Base-by-base conservation (phyloP, 257 asterid genomes). In the Gynochthodes officinalis region DNA sequence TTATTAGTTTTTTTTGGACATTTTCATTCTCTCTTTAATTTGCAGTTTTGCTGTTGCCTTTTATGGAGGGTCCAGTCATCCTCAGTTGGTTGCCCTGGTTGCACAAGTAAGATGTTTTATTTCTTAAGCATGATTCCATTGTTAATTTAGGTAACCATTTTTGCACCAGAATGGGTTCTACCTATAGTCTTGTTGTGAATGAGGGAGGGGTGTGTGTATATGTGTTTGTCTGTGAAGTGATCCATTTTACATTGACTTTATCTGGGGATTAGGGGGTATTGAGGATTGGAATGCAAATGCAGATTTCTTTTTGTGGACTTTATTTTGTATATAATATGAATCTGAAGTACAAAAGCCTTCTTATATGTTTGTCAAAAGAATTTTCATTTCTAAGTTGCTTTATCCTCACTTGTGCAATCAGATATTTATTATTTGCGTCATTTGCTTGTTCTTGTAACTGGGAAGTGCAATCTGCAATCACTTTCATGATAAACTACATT, bases 1-100 rank as follows among this genome's bases (percentile, higher is more conserved):
- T 48, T 5, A 49, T 30, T 6, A 39, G n/a, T n/a, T 50, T 44
- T 11, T 33, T 14, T 21, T n/a, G 19, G 44, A 67, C 44, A 10
- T 49, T 30, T 0, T 68, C 21, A 12, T 40, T 73, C 65, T 66
- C 70, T 70, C 75, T 77, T 71, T 68, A 33, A 64, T 39, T 74
- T 78, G 75, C 96, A 93, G 98, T 70, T 94, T 84, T 80, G 98
- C 98, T 61, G 85, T 94, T 84, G 99, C 97, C 64, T 94, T 90
- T 75, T 76, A 72, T 77, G 97, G 99, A 80, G 84, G 79, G 75
- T 75, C 89, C 75, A 81, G 88, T 63, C 93, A 79, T 84, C 95
- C 98, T 73, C 97, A 80, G 50, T 86, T 94, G 84, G 96, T 94
- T 84, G 99, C 98, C 63, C 84, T 94, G 75, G 87, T 94, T 79